Evolutionary conservation across 148 eudicot species (phyloP).

Genomic region (Selenicereus undatus): DNA sequence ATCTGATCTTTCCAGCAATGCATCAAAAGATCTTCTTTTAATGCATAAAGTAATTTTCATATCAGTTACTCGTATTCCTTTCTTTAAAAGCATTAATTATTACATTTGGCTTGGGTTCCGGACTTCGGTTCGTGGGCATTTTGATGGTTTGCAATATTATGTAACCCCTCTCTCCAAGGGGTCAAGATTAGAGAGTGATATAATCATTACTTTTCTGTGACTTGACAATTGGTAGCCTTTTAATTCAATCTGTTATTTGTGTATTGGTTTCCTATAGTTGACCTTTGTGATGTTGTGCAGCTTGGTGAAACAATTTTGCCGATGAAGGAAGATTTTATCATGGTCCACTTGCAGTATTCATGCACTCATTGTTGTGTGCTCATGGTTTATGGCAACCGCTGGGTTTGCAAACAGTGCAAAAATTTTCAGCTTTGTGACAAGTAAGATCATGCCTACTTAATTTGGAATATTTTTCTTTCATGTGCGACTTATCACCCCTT

Average conservation of each 20-base stretch:
- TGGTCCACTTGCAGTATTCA: slow-evolving; percentile 94
- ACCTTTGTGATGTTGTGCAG: slow-evolving; percentile 36
- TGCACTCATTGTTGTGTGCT: slow-evolving; percentile 77
- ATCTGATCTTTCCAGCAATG: slow-evolving; percentile 83
- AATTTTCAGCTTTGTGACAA: slow-evolving; percentile 87
- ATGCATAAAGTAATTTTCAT: slow-evolving; percentile 75
- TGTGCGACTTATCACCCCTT: background rate
- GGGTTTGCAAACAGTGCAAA: slow-evolving; percentile 86
- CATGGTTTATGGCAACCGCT: slow-evolving; percentile 81
- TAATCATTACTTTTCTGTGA: background rate
- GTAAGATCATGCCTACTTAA: slow-evolving; percentile 36
- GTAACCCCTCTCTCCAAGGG: background rate
- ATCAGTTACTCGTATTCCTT: background rate
- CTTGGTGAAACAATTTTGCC: slow-evolving; percentile 87
- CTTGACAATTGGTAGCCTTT: background rate
- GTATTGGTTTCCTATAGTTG: background rate
- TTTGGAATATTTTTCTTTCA: background rate
- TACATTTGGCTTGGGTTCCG: background rate
- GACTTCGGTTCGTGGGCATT: background rate
- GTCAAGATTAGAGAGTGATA: background rate
- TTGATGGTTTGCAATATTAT: background rate
- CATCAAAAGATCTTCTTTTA: slow-evolving; percentile 77
- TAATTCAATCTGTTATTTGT: background rate
- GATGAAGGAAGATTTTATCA: slow-evolving; percentile 96
- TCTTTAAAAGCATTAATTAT: background rate